Percentiles rank a stretch among this genome's conserved stretches.
phyloP scores from a whole-genome alignment of 495 filamentous ascomycete species.

The Darksidea phi region DNA sequence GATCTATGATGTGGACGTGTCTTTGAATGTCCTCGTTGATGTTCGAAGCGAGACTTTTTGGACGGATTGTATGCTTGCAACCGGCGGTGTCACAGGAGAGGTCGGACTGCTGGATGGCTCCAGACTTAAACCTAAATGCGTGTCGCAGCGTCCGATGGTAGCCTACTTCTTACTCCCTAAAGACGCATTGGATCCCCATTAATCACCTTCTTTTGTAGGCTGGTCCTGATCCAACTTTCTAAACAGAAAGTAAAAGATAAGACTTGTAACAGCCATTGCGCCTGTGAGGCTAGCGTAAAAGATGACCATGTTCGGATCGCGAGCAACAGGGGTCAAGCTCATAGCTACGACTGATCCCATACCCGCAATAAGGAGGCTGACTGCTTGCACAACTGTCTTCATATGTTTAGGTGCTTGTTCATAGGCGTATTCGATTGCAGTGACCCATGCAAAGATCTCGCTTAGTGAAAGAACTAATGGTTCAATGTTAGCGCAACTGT shows the following conservation, averaged over 20 bases:
- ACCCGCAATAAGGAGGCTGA: conserved; percentile 14
- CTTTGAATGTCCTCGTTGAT: too few relatives aligned
- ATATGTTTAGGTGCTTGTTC: conserved; percentile 14
- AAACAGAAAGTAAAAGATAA: conserved; percentile 12
- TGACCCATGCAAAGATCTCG: conserved; percentile 27
- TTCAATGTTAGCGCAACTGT: too few relatives aligned
- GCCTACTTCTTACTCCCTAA: too few relatives aligned
- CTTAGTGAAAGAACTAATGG: conserved; percentile 5
- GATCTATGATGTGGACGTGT: too few relatives aligned
- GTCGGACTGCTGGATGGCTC: too few relatives aligned
- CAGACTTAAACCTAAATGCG: too few relatives aligned
- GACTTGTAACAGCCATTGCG: conserved; percentile 7
- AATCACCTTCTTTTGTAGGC: background rate
- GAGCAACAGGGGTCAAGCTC: conserved; percentile 9
- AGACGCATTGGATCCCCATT: background rate
- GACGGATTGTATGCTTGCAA: too few relatives aligned
- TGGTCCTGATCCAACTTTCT: background rate
- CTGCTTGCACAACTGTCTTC: conserved; percentile 25
- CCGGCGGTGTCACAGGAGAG: too few relatives aligned
- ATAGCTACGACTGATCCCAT: conserved; percentile 12
- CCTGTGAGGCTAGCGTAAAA: conserved; percentile 14
- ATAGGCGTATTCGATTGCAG: conserved; percentile 34
- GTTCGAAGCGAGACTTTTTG: too few relatives aligned
- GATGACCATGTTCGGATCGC: conserved; percentile 18
- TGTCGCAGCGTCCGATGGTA: too few relatives aligned